Base-by-base conservation (phyloP, 2,329 filamentous ascomycete species). In the Alternaria sp. region DNA sequence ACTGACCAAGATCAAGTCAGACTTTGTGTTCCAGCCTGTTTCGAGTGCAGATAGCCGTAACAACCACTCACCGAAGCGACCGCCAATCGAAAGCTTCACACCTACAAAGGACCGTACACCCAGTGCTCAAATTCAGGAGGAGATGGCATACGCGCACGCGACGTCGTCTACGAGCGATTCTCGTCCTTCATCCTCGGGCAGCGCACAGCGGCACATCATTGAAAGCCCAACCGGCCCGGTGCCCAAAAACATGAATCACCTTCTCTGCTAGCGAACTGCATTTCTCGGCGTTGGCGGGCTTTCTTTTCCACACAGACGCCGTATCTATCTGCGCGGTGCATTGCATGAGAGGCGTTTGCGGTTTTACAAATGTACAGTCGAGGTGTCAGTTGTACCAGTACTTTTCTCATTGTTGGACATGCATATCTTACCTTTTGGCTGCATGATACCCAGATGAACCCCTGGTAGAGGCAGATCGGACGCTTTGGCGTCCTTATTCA, bases 11-110 rank as follows among this genome's bases (percentile, higher is more conserved):
- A 65, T 76, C 49, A 78, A 75, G 47, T 30, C 57, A 11, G 65
- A 63, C 6, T 65, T 61, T 10, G 63, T 70, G 18, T 75, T 79
- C 71, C 63, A 63, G 43, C 72, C 68, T 15, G 54, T 80, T 18
- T 75, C 78, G 10, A 63, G 70, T 14, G 69, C 69, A 7, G 75
- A 77, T 41, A 60, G 64, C n/a, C 75, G 77, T 25, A 76, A 75
- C 69, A 80, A 80, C 33, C 68, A 72, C 14, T 72, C 71, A 3
- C 73, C 73, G 9, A 63, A 70, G 25, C 71, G 74, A 4, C 76
- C 76, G 44, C 58, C 64, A n/a, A 44, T 78, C 5, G 76, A 78
- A 49, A 58, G 65, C 18, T 74, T 78, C 30, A 78, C 75, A 20
- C 75, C 75, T 3, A 60, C 66, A 41, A 77, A 75, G 58, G 58